A percentile compares a stretch with the other conserved stretches of the same genome.
phyloP scores from a whole-genome alignment of 345 rosid genomes.

The Bruguiera gymnorhiza region DNA sequence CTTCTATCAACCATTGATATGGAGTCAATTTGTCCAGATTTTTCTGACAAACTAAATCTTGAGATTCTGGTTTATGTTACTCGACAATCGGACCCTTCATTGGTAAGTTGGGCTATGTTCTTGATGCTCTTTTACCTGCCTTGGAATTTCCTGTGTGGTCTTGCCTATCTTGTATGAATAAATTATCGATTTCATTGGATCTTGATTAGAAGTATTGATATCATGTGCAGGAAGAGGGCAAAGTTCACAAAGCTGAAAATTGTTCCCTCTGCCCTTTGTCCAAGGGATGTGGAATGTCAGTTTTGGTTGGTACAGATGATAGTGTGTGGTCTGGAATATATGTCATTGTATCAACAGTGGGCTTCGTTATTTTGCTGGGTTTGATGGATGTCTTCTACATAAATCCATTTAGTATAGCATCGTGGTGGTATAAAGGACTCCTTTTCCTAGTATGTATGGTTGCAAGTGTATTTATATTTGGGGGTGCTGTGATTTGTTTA shows the following conservation, averaged over 20 bases:
- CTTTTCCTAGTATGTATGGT: constrained; percentile 64
- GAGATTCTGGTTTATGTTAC: constrained; percentile 63
- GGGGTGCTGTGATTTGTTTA: constrained; percentile 60
- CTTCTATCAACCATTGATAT: constrained; percentile 58
- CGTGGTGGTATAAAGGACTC: constrained; percentile 91
- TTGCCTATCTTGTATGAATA: neutral
- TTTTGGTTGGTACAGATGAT: constrained; percentile 76
- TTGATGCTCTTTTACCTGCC: neutral
- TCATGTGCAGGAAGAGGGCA: constrained; percentile 72
- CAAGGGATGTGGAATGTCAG: constrained; percentile 54
- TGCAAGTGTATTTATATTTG: constrained; percentile 55
- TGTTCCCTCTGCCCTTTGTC: constrained; percentile 35
- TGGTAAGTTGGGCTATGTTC: constrained; percentile 43
- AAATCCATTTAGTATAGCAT: constrained; percentile 42
- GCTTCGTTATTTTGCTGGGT: constrained; percentile 43
- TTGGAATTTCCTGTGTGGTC: neutral
- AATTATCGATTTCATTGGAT: neutral
- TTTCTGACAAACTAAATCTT: constrained; percentile 49
- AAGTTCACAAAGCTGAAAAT: constrained; percentile 17
- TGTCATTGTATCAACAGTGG: constrained; percentile 49
- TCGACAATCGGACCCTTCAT: constrained; percentile 59
- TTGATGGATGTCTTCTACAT: constrained; percentile 53
- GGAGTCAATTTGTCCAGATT: constrained; percentile 58
- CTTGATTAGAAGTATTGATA: neutral
- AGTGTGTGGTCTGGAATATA: constrained; percentile 72